These are phyloP conservation scores for Rubia peregrina DNA, from an alignment of 305 asterid genomes.

Conservation along the genomic window DNA sequence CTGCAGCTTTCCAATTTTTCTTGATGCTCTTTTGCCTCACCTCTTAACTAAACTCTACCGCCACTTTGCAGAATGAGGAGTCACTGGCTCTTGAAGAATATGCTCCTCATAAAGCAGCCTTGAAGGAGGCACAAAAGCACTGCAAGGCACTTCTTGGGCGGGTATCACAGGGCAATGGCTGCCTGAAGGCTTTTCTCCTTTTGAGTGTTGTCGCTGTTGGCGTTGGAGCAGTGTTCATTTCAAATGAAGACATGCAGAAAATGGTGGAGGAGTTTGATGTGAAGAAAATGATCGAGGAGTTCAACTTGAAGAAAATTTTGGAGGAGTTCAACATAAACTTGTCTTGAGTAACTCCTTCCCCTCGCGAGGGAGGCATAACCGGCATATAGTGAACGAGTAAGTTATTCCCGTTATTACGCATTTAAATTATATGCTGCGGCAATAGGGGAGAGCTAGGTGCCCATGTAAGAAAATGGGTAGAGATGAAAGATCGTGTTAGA, in stretches of 20 bases:
- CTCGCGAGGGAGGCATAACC: slow-evolving; percentile 6
- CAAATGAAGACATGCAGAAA: slow-evolving; percentile 23
- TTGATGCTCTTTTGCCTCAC: not conserved
- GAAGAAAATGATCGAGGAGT: slow-evolving; percentile 19
- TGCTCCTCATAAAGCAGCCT: slow-evolving; percentile 15
- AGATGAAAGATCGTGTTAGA: slow-evolving; percentile 12
- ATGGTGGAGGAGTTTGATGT: slow-evolving; percentile 3
- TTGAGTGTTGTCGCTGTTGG: slow-evolving; percentile 20
- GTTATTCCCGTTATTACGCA: slow-evolving; percentile 20
- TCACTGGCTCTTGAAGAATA: slow-evolving; percentile 22
- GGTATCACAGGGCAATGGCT: slow-evolving; percentile 29
- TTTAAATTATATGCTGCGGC: slow-evolving; percentile 26
- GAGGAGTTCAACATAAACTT: slow-evolving; percentile 20
- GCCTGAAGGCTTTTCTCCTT: slow-evolving; percentile 21
- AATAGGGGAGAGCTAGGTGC: slow-evolving; percentile 21
- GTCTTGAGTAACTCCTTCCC: slow-evolving; percentile 10
- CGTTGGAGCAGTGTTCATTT: slow-evolving; percentile 23
- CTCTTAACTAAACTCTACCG: not conserved
- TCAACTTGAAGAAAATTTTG: slow-evolving; percentile 19
- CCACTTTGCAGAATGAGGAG: slow-evolving; percentile 31
- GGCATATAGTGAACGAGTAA: slow-evolving; percentile 10
- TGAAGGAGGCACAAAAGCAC: slow-evolving; percentile 33
- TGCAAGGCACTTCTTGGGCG: slow-evolving; percentile 27
- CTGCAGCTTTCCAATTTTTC: not conserved
- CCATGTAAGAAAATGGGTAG: slow-evolving; percentile 22